A percentile compares a stretch with the other conserved stretches of the same genome.
These are phyloP conservation scores for Xylaria sp. DNA, from an alignment of 2,329 filamentous ascomycete species.

Conservation along the genomic window DNA sequence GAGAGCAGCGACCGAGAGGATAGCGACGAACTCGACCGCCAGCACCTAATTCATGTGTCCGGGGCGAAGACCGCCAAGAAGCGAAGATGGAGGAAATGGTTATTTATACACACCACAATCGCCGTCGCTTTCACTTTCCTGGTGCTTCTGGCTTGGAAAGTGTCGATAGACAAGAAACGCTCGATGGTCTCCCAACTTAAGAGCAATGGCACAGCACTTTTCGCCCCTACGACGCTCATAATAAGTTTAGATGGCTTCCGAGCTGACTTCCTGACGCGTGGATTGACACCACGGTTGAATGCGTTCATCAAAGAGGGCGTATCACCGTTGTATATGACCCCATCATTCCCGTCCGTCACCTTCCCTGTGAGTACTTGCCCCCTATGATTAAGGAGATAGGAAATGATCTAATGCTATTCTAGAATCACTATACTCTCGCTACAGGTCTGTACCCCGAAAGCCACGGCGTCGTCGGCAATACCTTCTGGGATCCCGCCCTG, in stretches of 20 bases:
- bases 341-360: conserved; percentile 94
- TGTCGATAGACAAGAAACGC: conserved; percentile 61
- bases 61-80: conserved; percentile 61
- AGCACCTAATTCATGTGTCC: conserved; percentile 60
- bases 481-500: conserved; percentile 87
- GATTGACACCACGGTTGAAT: conserved; percentile 83
- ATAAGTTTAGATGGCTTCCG: conserved; percentile 96
- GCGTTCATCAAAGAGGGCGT: conserved; percentile 84
- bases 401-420: conserved; percentile 29
- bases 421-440: conserved; percentile 90
- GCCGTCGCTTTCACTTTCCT: conserved; percentile 66
- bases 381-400: background rate
- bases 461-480: conserved; percentile 93
- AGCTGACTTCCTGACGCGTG: conserved; percentile 88
- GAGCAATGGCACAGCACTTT: conserved; percentile 88
- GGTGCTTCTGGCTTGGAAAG: conserved; percentile 67
- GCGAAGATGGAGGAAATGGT: conserved; percentile 65
- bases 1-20: conserved; percentile 70
- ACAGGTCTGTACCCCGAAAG: conserved; percentile 93
- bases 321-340: conserved; percentile 90
- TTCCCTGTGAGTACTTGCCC: conserved; percentile 69
- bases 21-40: conserved; percentile 68
- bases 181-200: conserved; percentile 52
- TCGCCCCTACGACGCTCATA: conserved; percentile 90
- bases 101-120: conserved; percentile 64